Evolutionary conservation across 495 filamentous ascomycete genomes (phyloP).

Genomic region (Sabuloglossum arenarium): DNA sequence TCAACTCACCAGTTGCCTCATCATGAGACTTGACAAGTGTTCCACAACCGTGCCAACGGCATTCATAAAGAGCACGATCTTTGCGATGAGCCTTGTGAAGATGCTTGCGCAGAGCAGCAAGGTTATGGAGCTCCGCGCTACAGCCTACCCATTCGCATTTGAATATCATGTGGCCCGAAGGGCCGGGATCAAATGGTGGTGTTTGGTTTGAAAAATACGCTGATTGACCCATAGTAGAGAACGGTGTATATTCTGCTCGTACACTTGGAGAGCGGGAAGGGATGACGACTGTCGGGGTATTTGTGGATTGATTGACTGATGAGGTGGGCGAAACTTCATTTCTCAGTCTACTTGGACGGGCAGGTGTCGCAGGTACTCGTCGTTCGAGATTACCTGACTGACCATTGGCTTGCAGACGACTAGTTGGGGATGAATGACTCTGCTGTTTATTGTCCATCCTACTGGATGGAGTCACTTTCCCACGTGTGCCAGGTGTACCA

Average conservation of each 20-base stretch:
- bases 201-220: not conserved
- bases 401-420: not conserved
- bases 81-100: slow-evolving; percentile 32
- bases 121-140: slow-evolving; percentile 49
- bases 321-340: not conserved
- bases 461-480: not conserved
- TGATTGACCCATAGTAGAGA: not conserved
- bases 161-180: slow-evolving; percentile 17
- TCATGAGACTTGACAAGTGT: not conserved
- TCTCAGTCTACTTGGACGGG: not conserved
- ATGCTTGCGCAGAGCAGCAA: slow-evolving; percentile 48
- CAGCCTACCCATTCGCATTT: slow-evolving; percentile 46
- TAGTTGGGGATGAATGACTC: not conserved
- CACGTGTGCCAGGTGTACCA: not conserved
- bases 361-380: not conserved
- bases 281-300: not conserved
- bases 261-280: slow-evolving; percentile 1
- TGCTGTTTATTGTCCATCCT: not conserved
- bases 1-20: not conserved
- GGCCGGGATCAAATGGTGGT: not conserved
- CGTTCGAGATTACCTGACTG: not conserved
- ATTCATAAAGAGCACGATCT: slow-evolving; percentile 13
- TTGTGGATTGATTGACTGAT: not conserved
- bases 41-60: slow-evolving; percentile 27
- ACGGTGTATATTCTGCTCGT: not conserved